Evolutionary conservation across 1,284 basidiomycete genomes (phyloP), one percentile per base, ranked within the genome.

Genomic region (Coniferiporia sulphurascens): DNA sequence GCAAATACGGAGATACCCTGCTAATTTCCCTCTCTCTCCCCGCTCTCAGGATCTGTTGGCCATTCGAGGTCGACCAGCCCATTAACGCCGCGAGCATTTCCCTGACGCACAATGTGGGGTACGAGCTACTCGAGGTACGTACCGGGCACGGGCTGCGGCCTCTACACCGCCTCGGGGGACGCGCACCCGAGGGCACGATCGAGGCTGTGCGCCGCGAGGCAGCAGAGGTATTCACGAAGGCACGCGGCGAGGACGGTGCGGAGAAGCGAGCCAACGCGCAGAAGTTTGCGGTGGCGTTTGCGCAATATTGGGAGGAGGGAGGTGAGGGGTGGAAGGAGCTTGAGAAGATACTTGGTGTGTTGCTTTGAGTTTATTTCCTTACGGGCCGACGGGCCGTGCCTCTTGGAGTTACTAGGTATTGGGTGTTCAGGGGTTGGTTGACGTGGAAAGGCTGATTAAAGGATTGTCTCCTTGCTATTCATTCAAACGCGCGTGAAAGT

Each of bases 121-220:
- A 70, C 62, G 69, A 71, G 63, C 59, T 71, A 12, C 34, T 68
- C 48, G 68, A 71, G 52, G 66, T 67, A 13, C 67, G 69, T 9
- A 66, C 41, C n/a, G 68, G 67, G 4, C 52, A 65, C 45, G 68
- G 67, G 5, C 55, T 65, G 36, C 59, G 58, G 44, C 67, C 64
- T 49, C 21, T 65, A 27, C 60, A 62, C 52, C 55, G 60, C 2
- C 55, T 61, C 19, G 55, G 55, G 6, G 41, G 48, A 12, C 49
- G 53, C 17, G 41, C 55, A 6, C 59, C 59, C 10, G 46, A 48
- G 22, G 49, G 56, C n/a, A 61, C 55, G 6, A 19, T 61, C 7
- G 59, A 56, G 7, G 59, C 59, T 8, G 41, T 61, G 7, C 21
- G 43, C 8, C 54, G 41, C 8, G 59, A 61, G 21, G 22, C 41